Percentiles rank a stretch among this genome's conserved stretches.
Evolutionary conservation across 1,139 yeast genomes (phyloP).

Genomic region (Blastobotrys capitulatus): DNA sequence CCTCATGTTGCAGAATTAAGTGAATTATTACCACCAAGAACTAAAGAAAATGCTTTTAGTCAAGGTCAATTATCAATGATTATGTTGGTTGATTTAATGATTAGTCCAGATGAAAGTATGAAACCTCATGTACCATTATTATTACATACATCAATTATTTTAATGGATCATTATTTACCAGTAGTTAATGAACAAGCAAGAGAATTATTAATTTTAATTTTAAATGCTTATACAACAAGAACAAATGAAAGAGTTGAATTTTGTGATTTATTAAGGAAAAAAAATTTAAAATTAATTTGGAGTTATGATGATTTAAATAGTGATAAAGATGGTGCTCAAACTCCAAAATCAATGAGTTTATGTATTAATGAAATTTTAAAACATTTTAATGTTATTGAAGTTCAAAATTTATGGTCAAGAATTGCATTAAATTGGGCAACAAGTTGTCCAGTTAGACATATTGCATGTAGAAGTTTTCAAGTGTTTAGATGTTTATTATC

Average conservation of each 20-base stretch:
- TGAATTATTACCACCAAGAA: conserved; percentile 50
- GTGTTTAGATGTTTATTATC: conserved; percentile 76
- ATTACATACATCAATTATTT: conserved; percentile 72
- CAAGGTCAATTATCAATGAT: conserved; percentile 83
- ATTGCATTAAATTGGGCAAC: conserved; percentile 92
- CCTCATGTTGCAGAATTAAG: conserved; percentile 77
- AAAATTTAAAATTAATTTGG: conserved; percentile 56
- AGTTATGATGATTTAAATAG: conserved; percentile 77
- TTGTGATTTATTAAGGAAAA: conserved; percentile 42
- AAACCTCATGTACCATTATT: conserved; percentile 57
- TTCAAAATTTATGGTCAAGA: conserved; percentile 80
- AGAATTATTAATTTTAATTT: conserved; percentile 64
- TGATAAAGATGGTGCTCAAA: conserved; percentile 74
- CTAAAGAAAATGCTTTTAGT: conserved; percentile 75
- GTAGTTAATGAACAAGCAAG: conserved; percentile 83
- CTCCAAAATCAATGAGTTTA: conserved; percentile 84
- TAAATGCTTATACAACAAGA: conserved; percentile 48
- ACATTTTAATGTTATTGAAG: conserved; percentile 46
- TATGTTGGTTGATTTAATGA: conserved; percentile 72
- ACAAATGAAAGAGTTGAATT: conserved; percentile 46
- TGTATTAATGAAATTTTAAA: conserved; percentile 53
- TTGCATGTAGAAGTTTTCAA: conserved; percentile 95
- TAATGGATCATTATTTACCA: conserved; percentile 80
- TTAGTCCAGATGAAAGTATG: conserved; percentile 37
- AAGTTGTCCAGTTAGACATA: conserved; percentile 92